Conservation (phyloP, 441 rosid genomes). For the Theobroma grandiflorum region DNA sequence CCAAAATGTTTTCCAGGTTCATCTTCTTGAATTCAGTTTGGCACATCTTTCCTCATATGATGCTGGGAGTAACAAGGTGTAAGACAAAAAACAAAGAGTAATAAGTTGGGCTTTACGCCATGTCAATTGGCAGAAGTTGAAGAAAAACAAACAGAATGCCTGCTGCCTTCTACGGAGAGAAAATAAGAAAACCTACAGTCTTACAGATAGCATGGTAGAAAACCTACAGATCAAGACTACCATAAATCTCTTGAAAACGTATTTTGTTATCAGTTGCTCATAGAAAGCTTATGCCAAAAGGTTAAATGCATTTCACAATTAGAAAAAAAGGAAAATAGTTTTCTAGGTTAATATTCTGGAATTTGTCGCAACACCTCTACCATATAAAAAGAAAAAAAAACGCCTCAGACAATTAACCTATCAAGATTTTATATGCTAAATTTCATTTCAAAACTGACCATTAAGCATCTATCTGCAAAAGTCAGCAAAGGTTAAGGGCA, state of each 20-base stretch:
- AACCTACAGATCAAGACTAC: neutral
- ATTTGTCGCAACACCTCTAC: neutral
- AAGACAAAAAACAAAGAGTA: neutral
- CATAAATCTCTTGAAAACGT: neutral
- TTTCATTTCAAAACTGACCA: neutral
- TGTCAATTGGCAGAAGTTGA: neutral
- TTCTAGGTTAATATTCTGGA: neutral
- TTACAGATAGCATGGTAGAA: neutral
- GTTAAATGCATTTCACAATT: neutral
- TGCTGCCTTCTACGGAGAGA: neutral
- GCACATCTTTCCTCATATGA: slow-evolving; percentile 23
- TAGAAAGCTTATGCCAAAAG: neutral
- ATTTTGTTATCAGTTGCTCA: neutral
- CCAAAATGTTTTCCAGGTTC: slow-evolving; percentile 11
- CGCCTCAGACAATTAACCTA: neutral
- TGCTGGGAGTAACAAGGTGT: slow-evolving; percentile 3
- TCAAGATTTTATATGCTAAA: neutral
- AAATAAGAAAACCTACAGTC: neutral
- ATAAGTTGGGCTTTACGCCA: neutral
- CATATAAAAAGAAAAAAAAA: neutral
- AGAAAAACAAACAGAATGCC: slow-evolving; percentile 1
- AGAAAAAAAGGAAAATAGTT: neutral
- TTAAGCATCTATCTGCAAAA: neutral
- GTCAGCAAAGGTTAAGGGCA: neutral
- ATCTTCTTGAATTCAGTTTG: slow-evolving; percentile 19